These are phyloP conservation scores for Skeletonema potamos DNA, from an alignment of 108 stramenopile species.

Conservation along the genomic window DNA sequence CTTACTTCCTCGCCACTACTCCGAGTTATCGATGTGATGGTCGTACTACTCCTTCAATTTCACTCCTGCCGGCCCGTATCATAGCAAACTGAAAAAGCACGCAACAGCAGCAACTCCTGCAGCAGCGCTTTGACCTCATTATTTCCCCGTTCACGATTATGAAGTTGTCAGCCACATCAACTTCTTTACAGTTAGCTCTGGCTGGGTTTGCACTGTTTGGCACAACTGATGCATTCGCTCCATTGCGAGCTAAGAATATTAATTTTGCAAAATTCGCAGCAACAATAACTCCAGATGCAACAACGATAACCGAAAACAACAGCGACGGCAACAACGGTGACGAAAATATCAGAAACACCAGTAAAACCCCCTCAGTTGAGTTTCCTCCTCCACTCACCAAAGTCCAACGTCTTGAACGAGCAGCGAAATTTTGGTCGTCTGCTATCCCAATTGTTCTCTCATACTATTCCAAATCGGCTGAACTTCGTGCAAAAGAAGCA, in stretches of 20 bases:
- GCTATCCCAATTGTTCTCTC: conserved; percentile 78
- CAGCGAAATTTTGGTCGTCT: conserved; percentile 77
- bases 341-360: no score
- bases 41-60: no score
- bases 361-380: conserved; percentile 30
- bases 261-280: neutral
- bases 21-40: no score
- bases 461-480: conserved; percentile 71
- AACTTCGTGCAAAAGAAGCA: conserved; percentile 60
- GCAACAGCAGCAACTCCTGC: no score
- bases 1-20: no score
- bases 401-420: conserved; percentile 68
- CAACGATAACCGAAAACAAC: neutral
- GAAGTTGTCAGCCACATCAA: neutral
- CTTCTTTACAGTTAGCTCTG: neutral
- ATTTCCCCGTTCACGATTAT: no score
- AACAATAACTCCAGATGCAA: neutral
- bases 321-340: neutral
- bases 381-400: conserved; percentile 74
- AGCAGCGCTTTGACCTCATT: no score
- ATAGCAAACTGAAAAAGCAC: no score
- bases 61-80: no score
- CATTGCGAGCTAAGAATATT: neutral
- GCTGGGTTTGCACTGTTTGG: neutral
- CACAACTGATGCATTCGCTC: neutral